phyloP scores from a whole-genome alignment of 495 filamentous ascomycete species.

The Xylaria castorea region DNA sequence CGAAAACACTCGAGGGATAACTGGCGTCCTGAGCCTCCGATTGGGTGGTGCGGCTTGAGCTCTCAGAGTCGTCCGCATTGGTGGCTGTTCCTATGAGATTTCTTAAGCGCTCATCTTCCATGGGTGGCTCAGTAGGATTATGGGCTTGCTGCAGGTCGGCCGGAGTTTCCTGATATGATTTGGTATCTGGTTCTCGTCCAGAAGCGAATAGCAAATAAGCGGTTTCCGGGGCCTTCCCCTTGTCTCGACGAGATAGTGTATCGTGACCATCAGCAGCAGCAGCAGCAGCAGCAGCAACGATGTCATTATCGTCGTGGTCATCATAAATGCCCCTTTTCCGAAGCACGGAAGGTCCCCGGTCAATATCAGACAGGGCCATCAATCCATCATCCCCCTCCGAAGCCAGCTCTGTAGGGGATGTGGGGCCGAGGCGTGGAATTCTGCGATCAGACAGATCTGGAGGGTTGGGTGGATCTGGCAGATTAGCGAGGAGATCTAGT shows the following conservation, averaged over 20 bases:
- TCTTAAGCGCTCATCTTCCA: background rate
- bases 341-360: background rate
- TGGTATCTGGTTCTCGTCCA: background rate
- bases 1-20: slow-evolving; percentile 16
- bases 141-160: background rate
- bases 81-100: background rate
- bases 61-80: slow-evolving; percentile 1
- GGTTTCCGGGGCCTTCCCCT: slow-evolving; percentile 23
- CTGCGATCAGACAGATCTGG: slow-evolving; percentile 22
- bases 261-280: background rate
- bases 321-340: background rate
- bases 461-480: slow-evolving; percentile 21
- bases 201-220: background rate
- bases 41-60: background rate
- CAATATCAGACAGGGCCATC: background rate
- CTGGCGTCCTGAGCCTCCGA: slow-evolving; percentile 7
- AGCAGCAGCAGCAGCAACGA: background rate
- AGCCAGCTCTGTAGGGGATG: slow-evolving; percentile 16
- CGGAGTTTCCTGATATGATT: background rate
- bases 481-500: slow-evolving; percentile 21
- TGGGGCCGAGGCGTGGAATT: slow-evolving; percentile 13
- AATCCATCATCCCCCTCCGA: background rate
- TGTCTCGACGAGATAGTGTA: slow-evolving; percentile 10
- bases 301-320: background rate
- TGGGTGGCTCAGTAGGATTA: background rate